Evolutionary conservation across 2,329 filamentous ascomycete species (phyloP), one percentile per base, ranked within the genome.

Genomic region (Beauveria medogensis): DNA sequence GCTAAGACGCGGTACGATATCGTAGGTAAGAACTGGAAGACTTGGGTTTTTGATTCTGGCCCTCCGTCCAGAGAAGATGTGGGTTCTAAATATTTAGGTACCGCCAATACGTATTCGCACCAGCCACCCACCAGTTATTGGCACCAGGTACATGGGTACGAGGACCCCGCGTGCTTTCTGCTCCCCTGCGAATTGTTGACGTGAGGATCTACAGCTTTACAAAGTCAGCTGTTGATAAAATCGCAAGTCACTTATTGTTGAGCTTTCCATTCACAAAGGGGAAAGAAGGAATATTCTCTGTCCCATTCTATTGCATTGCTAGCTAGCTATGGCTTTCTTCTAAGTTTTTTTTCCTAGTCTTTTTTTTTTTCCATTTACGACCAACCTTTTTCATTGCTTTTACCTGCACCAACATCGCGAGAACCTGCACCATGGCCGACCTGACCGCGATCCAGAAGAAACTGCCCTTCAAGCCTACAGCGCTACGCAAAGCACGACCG

Each of bases 381-480:
- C 47, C 14, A 54, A 44, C 48, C 20, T 51, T 34, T 26, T 43
- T 24, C 43, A 20, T 61, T 44, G 18, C 28, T 43, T n/a, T 18
- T 43, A 12, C 22, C 22, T 37, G 8, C 7, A 10, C 24, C 47
- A 43, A 10, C 14, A 40, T 51, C 54, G 44, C 26, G 26, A 40
- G 30, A 12, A 24, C 20, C 52, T 24, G 24, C 55, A 65, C 53
- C 52, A 77, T 77, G 74, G 68, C 69, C 12, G 72, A 74, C 52
- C 28, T 30, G 5, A 53, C 44, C 22, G 28, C 60, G 14, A 75
- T 71, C 65, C 72, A 71, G 60, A 76, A 75, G 66, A 75, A 73
- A 63, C 74, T 81, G 1, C 79, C 79, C 0, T 81, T 81, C 69
- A 81, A 81, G 63, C 77, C 77, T 14, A 81, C 78, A 2, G 77